Conservation (phyloP, 2,329 filamentous ascomycete genomes). For the Monilinia vaccinii-corymbosi region DNA sequence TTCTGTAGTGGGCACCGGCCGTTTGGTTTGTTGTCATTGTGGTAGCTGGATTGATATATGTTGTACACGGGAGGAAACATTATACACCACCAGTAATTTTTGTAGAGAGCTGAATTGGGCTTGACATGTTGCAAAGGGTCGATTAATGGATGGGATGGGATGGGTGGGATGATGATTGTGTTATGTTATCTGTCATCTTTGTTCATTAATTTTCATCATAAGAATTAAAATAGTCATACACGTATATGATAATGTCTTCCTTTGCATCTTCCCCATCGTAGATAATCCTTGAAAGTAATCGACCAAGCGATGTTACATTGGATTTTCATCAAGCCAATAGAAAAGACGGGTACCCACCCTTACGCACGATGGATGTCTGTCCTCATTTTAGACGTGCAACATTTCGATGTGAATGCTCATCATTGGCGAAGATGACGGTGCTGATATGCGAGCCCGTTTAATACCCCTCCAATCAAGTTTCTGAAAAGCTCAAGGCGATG, state of each 20-base stretch:
- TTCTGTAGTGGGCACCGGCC: conserved; percentile 37
- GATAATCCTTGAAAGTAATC: neutral
- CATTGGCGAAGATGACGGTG: too few relatives aligned
- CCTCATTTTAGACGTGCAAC: too few relatives aligned
- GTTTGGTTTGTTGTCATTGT: conserved; percentile 19
- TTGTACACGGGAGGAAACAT: conserved; percentile 28
- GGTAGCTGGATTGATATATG: conserved; percentile 24
- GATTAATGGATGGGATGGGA: neutral
- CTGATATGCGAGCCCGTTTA: neutral
- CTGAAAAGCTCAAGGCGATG: neutral
- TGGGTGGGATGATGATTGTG: neutral
- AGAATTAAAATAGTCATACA: neutral
- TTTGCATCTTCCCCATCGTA: neutral
- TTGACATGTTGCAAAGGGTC: neutral
- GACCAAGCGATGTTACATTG: neutral
- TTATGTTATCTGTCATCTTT: neutral
- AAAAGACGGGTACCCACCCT: neutral
- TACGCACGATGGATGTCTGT: too few relatives aligned
- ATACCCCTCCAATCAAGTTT: neutral
- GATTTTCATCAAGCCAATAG: neutral
- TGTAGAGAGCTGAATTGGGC: neutral
- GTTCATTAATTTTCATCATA: neutral
- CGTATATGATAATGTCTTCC: neutral
- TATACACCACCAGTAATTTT: conserved; percentile 27
- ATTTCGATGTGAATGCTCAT: too few relatives aligned